phyloP scores from a whole-genome alignment of 352 stramenopile species.

The Phytophthora tubulina region DNA sequence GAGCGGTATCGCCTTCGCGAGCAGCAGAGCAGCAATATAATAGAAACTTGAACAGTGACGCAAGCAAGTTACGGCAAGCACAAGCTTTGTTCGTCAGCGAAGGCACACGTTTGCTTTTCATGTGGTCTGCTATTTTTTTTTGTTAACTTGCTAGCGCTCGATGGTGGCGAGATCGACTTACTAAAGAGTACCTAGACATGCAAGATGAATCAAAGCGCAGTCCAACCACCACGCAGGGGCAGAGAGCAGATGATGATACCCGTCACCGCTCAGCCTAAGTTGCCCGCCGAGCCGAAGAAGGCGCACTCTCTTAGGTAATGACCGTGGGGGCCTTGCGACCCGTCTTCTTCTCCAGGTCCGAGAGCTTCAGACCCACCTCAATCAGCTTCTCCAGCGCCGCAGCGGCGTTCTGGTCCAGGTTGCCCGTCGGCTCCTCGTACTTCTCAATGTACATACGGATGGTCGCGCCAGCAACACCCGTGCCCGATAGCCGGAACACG shows the following conservation, averaged over 20 bases:
- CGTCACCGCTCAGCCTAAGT: slow-evolving; percentile 30
- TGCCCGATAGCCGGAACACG: slow-evolving; percentile 98
- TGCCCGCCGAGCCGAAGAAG: slow-evolving; percentile 27
- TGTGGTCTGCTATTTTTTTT: slow-evolving; percentile 40
- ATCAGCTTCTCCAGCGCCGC: slow-evolving; percentile 91
- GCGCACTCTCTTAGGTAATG: slow-evolving; percentile 92
- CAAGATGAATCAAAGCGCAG: slow-evolving; percentile 35
- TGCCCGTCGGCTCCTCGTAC: slow-evolving; percentile 93
- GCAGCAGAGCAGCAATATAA: slow-evolving; percentile 1
- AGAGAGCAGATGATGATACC: slow-evolving; percentile 28
- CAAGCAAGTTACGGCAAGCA: not conserved
- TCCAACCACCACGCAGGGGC: slow-evolving; percentile 26
- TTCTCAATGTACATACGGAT: slow-evolving; percentile 99
- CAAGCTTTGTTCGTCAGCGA: not conserved
- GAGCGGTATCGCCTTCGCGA: slow-evolving; percentile 12
- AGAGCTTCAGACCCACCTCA: slow-evolving; percentile 93
- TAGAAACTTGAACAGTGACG: not conserved
- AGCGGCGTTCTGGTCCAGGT: slow-evolving; percentile 83
- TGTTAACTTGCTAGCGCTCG: slow-evolving; percentile 27
- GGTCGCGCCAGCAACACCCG: slow-evolving; percentile 96
- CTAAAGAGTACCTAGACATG: slow-evolving; percentile 45
- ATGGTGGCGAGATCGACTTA: slow-evolving; percentile 24
- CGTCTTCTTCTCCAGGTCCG: slow-evolving; percentile 93
- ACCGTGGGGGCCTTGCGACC: slow-evolving; percentile 96
- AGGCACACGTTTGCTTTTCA: slow-evolving; percentile 15